Evolutionary conservation across 306 rosid species (phyloP), one percentile per base, ranked within the genome.

Genomic region (Coriaria nepalensis): DNA sequence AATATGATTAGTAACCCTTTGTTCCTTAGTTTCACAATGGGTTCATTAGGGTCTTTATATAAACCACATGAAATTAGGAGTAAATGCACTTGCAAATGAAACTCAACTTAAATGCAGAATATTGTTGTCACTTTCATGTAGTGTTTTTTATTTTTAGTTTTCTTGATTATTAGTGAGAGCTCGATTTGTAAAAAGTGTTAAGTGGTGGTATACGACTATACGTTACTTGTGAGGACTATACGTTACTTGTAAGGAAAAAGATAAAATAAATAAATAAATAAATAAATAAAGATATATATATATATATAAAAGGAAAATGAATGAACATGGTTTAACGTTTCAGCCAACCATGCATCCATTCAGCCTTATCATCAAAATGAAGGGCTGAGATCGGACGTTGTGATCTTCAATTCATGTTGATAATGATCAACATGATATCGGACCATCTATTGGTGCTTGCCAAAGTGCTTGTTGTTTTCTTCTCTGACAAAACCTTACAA

Each of bases 21-120:
- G 63, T 36, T 65, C 57, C 55, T 65, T 49, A 36, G 58, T 57
- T 5, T 7, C 47, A 20, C 40, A 40, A 46, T 43, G 46, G 48
- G 33, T 40, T 62, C 59, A 44, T 40, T 43, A 57, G 47, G 6
- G 33, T 48, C 5, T 56, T 62, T 61, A 53, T 39, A 68, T 59
- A 58, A 58, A 43, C 15, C 8, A 20, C 29, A 20, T 36, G 43
- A 67, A 67, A 59, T 48, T 64, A 52, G 34, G 40, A 47, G 13
- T 38, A 61, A 59, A 77, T 59, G 57, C 60, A 54, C 42, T 53
- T 38, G 32, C 52, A 69, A 73, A 73, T 78, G 78, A 52, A 59
- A 71, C 54, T 44, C 72, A 60, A 55, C 33, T 50, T 50, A 33
- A 10, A 63, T 64, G 67, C 43, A 62, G 47, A 48, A 20, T 3